Percentiles rank a stretch among this genome's conserved stretches.
These are phyloP conservation scores for Diospyros kaki DNA, from an alignment of 148 eudicot genomes.

Conservation along the genomic window DNA sequence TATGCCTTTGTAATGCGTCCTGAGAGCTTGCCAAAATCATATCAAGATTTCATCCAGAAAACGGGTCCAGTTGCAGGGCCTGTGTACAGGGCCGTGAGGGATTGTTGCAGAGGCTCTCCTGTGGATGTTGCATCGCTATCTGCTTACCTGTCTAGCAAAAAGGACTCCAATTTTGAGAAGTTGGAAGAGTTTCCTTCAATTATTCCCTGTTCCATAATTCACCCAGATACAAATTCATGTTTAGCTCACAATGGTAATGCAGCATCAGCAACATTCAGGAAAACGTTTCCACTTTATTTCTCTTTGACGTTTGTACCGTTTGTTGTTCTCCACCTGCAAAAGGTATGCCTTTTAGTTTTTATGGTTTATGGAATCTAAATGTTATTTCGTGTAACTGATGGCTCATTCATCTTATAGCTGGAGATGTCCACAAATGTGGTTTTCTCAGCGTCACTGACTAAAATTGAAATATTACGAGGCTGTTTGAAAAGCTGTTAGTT, in stretches of 20 bases:
- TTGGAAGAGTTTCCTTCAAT: constrained; percentile 78
- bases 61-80: constrained; percentile 96
- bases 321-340: constrained; percentile 82
- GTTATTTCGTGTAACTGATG: background rate
- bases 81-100: constrained; percentile 92
- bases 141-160: constrained; percentile 58
- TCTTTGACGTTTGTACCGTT: constrained; percentile 95
- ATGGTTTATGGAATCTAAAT: background rate
- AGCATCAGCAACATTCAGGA: constrained; percentile 72
- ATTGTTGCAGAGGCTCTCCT: constrained; percentile 79
- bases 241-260: constrained; percentile 68
- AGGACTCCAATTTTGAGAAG: constrained; percentile 30
- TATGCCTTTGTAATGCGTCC: constrained; percentile 97
- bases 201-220: constrained; percentile 90
- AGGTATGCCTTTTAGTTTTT: constrained; percentile 42
- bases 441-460: background rate
- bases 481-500: too few relatives aligned
- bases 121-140: constrained; percentile 77
- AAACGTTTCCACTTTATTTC: constrained; percentile 95
- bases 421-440: background rate
- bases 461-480: background rate
- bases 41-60: constrained; percentile 94
- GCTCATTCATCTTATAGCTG: background rate
- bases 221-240: constrained; percentile 75
- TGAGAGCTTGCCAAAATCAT: constrained; percentile 95